Evolutionary conservation across 371 early-diverging fungal genomes (phyloP), one percentile per base, ranked within the genome.

Genomic region (Conidiobolus incongruus): DNA sequence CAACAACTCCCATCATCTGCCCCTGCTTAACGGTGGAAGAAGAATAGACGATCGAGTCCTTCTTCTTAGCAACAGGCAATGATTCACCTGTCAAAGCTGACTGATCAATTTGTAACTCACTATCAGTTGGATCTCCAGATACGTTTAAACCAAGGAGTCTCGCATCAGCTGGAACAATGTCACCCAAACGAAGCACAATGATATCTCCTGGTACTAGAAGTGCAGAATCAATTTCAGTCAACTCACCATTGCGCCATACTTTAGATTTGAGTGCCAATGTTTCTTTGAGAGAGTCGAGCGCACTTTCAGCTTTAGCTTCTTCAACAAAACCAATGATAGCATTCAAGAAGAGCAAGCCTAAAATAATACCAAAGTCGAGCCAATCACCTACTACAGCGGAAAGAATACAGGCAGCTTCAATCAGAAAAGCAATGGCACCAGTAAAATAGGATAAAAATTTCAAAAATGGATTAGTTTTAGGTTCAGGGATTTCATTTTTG

Each of bases 21-120:
- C 87, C 87, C 52, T 77, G 79, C 61, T 80, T 80, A 54, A 81
- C 74, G 41, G 76, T 70, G 3, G 86, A 80, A 38, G 81, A 80
- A 40, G 84, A 80, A 64, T 78, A 87, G 36, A 75, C 74, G 23
- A 79, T 74, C 50, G 74, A 70, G 35, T 75, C 81, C 54, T 74
- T 76, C 45, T 65, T 70, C 61, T 88, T 88, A 44, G 65, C 61
- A 22, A 88, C 81, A n/a, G 88, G 82, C 16, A 89, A 61, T 6
- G 86, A 82, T 64, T 96, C 97, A 42, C 82, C 97, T 1, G 95
- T 94, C 7, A 96, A 63, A 6, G 91, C 84, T 36, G 93, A n/a
- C n/a, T n/a, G n/a, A n/a, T n/a, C n/a, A n/a, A n/a, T n/a, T n/a
- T n/a, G n/a, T n/a, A n/a, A n/a, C 41, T 73, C 64, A 24, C 67